Base-by-base conservation (phyloP, 2,329 filamentous ascomycete genomes). In the Tolypocladium album region DNA sequence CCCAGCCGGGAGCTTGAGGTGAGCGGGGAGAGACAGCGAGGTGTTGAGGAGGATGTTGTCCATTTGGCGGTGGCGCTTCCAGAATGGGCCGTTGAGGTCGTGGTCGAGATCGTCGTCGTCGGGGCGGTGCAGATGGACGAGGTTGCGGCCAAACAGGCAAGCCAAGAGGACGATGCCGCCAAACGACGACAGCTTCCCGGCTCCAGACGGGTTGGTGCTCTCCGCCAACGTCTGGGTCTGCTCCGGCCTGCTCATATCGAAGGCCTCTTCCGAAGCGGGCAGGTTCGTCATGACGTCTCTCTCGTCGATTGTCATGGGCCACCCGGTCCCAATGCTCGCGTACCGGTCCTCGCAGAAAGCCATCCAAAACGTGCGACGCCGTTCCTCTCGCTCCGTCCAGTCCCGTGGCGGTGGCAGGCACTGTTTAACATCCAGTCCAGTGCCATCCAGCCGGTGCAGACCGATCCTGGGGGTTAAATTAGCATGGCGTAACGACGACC, bases 231-330 rank as follows among this genome's bases (percentile, higher is more conserved):
- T 84, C 60, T 85, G 80, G 0, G 89, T 89, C 62, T 84, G 80
- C 68, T 92, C 87, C 2, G 89, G 85, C 55, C 85, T 88, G 74
- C 89, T 91, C 75, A 88, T 87, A 24, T 92, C 82, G 68, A 90
- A 99, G 1, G 91, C 87, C 57, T 96, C 89, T 61, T 97, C 93
- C 1, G 88, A 88, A 1, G 88, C 78, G 2, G 94, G 94, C 34
- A 99, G 78, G 65, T 92, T 88, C 31, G 92, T 95, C 76, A 89
- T 80, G 65, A 97, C 90, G 77, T 99, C 94, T 70, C 83, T 84
- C 75, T 99, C 94, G 64, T 97, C 93, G 59, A 97, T 84, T 0
- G 84, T 86, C 89, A 97, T 93, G 0, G 94, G 94, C 94, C 94
- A 97, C 8, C 94, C 94, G 2, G 94, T 97, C 40, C 94, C 94